Conservation (phyloP, 495 filamentous ascomycete species). For the Daldinia childiae region DNA sequence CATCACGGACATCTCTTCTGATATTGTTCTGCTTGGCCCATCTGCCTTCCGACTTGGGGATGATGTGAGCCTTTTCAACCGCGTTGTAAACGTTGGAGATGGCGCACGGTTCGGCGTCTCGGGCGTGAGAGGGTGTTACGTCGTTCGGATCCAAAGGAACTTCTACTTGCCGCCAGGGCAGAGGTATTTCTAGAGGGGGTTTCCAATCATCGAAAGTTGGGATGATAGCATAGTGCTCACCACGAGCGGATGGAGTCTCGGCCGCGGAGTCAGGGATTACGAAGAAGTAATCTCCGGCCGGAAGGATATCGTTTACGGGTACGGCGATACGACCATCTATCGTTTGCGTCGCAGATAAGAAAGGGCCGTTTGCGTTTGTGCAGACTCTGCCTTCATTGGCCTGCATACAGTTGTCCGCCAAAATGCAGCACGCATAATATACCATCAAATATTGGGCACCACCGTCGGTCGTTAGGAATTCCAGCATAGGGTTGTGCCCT, state of each 20-base stretch:
- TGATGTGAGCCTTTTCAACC: not conserved
- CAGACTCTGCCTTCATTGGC: not conserved
- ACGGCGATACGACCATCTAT: not conserved
- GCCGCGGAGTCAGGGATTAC: not conserved
- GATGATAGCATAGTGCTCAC: not conserved
- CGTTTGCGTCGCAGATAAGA: not conserved
- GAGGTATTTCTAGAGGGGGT: not conserved
- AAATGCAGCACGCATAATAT: not conserved
- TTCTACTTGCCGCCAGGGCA: not conserved
- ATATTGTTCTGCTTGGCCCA: not conserved
- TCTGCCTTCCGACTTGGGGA: not conserved
- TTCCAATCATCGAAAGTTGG: not conserved
- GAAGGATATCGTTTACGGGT: not conserved
- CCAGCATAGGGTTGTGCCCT: not conserved
- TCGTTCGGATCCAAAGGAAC: not conserved
- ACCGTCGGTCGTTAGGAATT: not conserved
- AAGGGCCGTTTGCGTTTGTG: not conserved
- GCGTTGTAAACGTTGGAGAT: not conserved
- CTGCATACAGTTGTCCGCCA: not conserved
- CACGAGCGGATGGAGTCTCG: not conserved
- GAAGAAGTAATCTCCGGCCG: not conserved
- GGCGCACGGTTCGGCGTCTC: not conserved
- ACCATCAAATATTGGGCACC: not conserved
- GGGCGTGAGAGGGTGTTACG: too few species aligned
- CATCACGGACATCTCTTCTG: not conserved